Percentiles rank a stretch among this genome's conserved stretches.
phyloP scores from a whole-genome alignment of 192 early-diverging fungal genomes.

The Chytriomyces hyalinus region DNA sequence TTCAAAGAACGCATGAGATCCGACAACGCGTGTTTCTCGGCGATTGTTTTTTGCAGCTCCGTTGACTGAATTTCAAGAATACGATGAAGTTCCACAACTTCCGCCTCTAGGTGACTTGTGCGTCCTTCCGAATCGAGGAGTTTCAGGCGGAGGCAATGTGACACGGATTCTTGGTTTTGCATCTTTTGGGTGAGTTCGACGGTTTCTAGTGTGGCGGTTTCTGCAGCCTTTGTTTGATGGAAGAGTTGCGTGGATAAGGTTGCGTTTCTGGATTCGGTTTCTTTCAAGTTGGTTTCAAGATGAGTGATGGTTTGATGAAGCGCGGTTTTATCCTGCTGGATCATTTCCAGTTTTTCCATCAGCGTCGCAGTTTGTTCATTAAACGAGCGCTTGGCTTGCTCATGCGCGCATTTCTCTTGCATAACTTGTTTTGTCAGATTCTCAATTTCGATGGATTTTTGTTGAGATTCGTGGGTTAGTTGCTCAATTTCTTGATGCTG shows the following conservation, averaged over 20 bases:
- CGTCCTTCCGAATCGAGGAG: not conserved
- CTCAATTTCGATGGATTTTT: not conserved
- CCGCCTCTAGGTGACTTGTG: not conserved
- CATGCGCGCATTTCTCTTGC: not conserved
- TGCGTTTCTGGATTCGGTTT: not conserved
- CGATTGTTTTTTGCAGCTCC: not conserved
- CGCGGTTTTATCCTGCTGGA: not conserved
- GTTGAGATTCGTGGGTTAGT: not conserved
- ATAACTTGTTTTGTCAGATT: not conserved
- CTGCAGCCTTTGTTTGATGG: not conserved
- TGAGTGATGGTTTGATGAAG: not conserved
- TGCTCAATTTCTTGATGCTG: not conserved
- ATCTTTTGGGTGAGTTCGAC: not conserved
- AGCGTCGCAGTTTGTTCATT: not conserved
- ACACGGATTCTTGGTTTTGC: not conserved
- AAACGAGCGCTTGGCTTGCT: not conserved
- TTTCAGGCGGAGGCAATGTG: not conserved
- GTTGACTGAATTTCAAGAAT: not conserved
- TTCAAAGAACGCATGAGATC: not conserved
- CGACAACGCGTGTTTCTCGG: not conserved
- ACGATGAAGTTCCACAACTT: not conserved
- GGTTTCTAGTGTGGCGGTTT: not conserved
- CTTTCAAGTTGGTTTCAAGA: not conserved
- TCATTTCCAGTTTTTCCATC: not conserved
- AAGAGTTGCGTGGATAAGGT: not conserved